Evolutionary conservation across 2,329 filamentous ascomycete genomes (phyloP), one percentile per base, ranked within the genome.

Genomic region (Drechslerella dactyloides): DNA sequence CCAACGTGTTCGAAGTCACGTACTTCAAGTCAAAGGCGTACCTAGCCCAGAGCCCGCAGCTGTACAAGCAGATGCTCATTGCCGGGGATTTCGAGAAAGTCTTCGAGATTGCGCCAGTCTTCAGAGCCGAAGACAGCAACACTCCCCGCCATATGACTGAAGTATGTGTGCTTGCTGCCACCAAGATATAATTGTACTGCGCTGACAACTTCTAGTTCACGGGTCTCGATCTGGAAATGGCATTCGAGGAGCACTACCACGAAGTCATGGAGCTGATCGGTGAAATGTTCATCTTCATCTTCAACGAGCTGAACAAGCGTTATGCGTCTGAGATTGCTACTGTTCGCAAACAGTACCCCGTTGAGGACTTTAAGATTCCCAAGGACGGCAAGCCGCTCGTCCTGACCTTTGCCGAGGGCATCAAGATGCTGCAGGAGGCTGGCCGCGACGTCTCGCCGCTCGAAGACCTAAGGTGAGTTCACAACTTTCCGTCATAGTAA

Each of bases 221-320:
- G 3, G 90, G 90, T 77, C 89, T 96, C 56, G 91, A 96, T 90
- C 78, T 94, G 78, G 91, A 94, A 79, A 94, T 93, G 90, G 90
- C 91, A 77, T 93, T 94, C 79, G 84, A 90, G 77, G 85, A 93
- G 69, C 81, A 86, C 79, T 94, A 94, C 81, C 83, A 86, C 74
- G 90, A 94, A 79, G 90, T 93, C 56, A 83, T 88, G 75, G 80
- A 86, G 74, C 84, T 90, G 76, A 84, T 94, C 11, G 89, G 93
- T 79, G 85, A 85, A 52, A 86, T 93, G 57, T 86, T 94, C 76
- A 82, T 93, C 35, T 83, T 87, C 82, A 93, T 94, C 78, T 93
- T 94, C 84, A 86, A 87, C 51, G 88, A 87, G n/a, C 82, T 93
- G 50, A 81, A 86, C 74, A 82, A 85, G 75, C 83, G 84, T 54